Percentiles rank a stretch among this genome's conserved stretches.
Conservation (phyloP, 305 asterid species). For the Fraxinus baroniana region DNA sequence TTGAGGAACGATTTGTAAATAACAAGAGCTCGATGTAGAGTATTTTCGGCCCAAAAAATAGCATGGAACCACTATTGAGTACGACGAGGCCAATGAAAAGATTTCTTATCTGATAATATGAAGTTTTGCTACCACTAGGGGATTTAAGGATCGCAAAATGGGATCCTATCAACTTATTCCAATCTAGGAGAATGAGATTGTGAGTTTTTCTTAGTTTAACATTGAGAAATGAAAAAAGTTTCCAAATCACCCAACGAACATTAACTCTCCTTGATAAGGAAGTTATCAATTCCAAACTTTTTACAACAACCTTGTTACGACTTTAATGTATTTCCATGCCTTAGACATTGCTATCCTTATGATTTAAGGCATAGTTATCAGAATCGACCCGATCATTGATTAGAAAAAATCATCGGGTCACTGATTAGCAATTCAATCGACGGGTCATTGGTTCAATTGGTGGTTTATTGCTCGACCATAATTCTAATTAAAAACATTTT, state of each 20-base stretch:
- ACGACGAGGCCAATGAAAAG: neutral
- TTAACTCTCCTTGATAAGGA: neutral
- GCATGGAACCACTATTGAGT: neutral
- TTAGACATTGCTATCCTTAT: neutral
- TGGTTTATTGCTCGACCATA: no score
- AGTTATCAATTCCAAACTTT: neutral
- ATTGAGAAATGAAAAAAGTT: neutral
- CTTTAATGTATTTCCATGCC: neutral
- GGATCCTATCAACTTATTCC: neutral
- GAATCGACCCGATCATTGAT: no score
- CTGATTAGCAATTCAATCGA: no score
- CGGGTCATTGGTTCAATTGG: no score
- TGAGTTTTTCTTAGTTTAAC: neutral
- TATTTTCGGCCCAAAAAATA: neutral
- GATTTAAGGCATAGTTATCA: no score
- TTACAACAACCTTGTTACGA: neutral
- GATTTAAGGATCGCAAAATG: neutral
- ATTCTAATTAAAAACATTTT: no score
- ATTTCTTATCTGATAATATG: neutral
- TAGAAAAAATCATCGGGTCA: no score
- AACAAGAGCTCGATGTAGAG: neutral
- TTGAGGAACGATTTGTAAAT: neutral
- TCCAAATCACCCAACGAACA: neutral
- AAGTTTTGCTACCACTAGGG: neutral
- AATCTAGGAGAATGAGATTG: neutral